Conservation (phyloP, 2,329 filamentous ascomycete species). For the Monosporascus sp. region DNA sequence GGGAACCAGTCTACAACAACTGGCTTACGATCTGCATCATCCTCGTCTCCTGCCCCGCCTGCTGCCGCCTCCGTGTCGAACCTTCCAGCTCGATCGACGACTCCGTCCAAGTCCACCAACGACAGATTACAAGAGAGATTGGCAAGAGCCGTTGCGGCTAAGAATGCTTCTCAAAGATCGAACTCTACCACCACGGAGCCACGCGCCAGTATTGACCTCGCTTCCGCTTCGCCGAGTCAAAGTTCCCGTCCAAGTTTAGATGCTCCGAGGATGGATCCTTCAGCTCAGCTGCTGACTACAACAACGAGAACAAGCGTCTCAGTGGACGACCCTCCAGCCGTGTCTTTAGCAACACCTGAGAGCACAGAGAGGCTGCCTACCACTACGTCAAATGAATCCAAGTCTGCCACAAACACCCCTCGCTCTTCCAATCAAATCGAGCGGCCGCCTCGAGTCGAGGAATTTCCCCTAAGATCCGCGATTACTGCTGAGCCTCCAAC, state of each 20-base stretch:
- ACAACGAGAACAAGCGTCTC: slow-evolving; percentile 14
- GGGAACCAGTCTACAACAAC: slow-evolving; percentile 35
- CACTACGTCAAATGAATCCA: slow-evolving; percentile 1
- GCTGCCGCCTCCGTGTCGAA: slow-evolving; percentile 17
- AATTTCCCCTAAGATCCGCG: neutral
- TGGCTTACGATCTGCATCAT: slow-evolving; percentile 26
- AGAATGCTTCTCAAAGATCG: slow-evolving; percentile 46
- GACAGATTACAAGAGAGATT: slow-evolving; percentile 85
- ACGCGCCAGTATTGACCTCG: slow-evolving; percentile 16
- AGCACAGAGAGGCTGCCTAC: neutral
- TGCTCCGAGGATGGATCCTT: slow-evolving; percentile 12
- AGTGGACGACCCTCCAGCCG: slow-evolving; percentile 9
- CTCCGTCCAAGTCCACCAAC: slow-evolving; percentile 61
- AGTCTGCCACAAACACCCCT: slow-evolving; percentile 4
- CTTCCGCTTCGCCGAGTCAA: slow-evolving; percentile 29
- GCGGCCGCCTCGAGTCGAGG: neutral
- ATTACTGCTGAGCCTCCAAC: neutral
- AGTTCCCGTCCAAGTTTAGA: slow-evolving; percentile 40
- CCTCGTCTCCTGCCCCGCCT: slow-evolving; percentile 18
- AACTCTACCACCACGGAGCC: slow-evolving; percentile 41
- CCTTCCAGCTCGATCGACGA: slow-evolving; percentile 21
- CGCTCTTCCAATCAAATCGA: slow-evolving; percentile 14
- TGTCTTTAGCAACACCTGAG: neutral
- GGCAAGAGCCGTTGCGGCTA: slow-evolving; percentile 78
- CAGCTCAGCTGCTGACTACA: slow-evolving; percentile 3